Conservation (phyloP, 208 protist genomes). For the Leishmania amazonensis region DNA sequence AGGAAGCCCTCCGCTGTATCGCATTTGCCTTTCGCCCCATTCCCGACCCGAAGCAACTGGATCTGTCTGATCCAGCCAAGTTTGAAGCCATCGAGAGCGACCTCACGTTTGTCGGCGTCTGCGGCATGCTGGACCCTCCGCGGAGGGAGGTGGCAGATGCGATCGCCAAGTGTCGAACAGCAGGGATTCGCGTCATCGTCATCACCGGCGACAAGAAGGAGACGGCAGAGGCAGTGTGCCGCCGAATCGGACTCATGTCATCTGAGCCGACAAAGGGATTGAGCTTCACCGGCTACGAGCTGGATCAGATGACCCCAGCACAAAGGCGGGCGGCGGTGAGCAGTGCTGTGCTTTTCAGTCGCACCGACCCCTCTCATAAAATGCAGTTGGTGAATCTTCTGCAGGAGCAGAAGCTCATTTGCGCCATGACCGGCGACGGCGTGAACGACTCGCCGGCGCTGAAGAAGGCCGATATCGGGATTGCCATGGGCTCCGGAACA, state of each 20-base stretch:
- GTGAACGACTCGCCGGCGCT: constrained; percentile 97
- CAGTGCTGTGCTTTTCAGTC: constrained; percentile 79
- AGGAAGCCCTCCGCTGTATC: constrained; percentile 79
- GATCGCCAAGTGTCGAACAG: constrained; percentile 90
- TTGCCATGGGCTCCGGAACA: constrained; percentile 98
- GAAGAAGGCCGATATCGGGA: constrained; percentile 98
- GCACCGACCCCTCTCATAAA: constrained; percentile 88
- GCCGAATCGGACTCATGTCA: constrained; percentile 93
- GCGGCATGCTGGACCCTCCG: constrained; percentile 96
- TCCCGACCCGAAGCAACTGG: constrained; percentile 26
- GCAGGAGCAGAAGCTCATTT: constrained; percentile 84
- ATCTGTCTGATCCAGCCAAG: constrained; percentile 53
- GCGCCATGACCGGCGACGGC: constrained; percentile 92
- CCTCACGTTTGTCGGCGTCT: constrained; percentile 89
- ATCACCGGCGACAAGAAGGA: constrained; percentile 97
- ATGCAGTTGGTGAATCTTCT: constrained; percentile 84
- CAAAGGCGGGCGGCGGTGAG: constrained; percentile 62
- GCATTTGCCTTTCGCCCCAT: constrained; percentile 78
- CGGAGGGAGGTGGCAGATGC: constrained; percentile 89
- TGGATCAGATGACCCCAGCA: constrained; percentile 62
- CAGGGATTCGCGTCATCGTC: constrained; percentile 97
- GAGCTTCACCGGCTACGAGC: constrained; percentile 78
- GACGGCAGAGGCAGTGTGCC: constrained; percentile 96
- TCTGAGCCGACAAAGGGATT: constrained; percentile 32
- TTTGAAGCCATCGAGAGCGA: constrained; percentile 86